These are phyloP conservation scores for Colletotrichum melonis DNA, from an alignment of 2,329 filamentous ascomycete species.

Conservation along the genomic window DNA sequence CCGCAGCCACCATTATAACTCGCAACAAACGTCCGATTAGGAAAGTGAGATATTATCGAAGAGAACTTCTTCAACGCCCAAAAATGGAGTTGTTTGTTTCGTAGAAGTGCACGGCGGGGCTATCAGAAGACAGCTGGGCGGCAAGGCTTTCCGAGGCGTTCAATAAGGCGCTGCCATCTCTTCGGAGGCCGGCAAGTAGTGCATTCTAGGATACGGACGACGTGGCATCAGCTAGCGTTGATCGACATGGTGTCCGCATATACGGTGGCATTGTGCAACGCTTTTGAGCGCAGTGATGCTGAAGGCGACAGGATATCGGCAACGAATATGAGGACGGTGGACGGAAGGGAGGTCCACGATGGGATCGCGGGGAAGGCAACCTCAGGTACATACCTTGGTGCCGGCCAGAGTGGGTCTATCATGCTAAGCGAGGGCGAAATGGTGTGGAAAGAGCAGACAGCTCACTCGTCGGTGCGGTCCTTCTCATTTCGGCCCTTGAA, in stretches of 20 bases:
- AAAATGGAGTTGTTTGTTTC: not conserved
- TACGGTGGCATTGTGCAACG: not conserved
- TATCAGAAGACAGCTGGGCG: not conserved
- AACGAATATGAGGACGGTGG: not conserved
- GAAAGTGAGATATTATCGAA: not conserved
- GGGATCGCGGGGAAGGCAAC: not conserved
- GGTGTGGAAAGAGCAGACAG: not conserved
- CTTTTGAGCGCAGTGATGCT: not conserved
- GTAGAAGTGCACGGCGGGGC: not conserved
- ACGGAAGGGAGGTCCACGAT: not conserved
- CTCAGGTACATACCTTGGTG: not conserved
- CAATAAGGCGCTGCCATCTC: not conserved
- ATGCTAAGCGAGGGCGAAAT: not conserved
- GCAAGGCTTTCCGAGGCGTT: not conserved
- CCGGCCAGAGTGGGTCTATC: not conserved
- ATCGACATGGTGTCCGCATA: not conserved
- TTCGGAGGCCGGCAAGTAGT: not conserved
- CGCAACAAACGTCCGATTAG: not conserved
- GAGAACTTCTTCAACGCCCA: not conserved
- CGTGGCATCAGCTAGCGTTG: not conserved
- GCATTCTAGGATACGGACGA: not conserved
- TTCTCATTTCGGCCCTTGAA: not conserved
- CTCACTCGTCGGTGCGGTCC: not conserved
- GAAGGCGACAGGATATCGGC: not conserved
- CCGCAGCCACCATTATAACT: not conserved